Base-by-base conservation (phyloP, 2,329 filamentous ascomycete genomes). In the Pleochaeta shiraiana region DNA sequence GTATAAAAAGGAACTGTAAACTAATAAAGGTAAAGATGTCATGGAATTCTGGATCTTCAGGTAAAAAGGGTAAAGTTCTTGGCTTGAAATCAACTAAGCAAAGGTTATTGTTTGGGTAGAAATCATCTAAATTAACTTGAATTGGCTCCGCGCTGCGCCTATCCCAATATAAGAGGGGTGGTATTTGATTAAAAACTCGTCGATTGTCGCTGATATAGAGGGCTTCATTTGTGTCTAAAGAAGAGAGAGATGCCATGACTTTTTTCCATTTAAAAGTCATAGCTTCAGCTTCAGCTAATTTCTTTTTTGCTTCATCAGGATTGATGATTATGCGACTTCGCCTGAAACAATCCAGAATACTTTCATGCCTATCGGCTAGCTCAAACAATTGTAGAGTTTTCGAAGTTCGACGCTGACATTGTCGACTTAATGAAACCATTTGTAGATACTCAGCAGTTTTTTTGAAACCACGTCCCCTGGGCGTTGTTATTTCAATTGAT, bases 101-200 rank as follows among this genome's bases (percentile, higher is more conserved):
- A 64, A 82, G 76, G 6, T 77, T 75, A 9, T 77, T 73, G 28
- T 79, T 76, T 0, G 88, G 89, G 72, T 79, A 88, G 70, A 89
- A 85, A 68, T 95, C 90, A 0, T 79, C 70, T 0, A 74, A 63
- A 4, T 76, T 66, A 2, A 82, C 79, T 28, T 76, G 73, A 19
- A 95, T 76, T 0, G 89, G 87, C 70, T 95, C 88, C 70, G 82
- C 83, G 1, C 77, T 75, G 19, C 90, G 83, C 1, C 80, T 78
- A 73, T 95, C 89, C 83, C 85, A 91, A 30, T 77, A 70, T 3
- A 92, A 73, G 0, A 79, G 69, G 0, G 83, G 80, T 0, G 78
- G 76, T 0, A 77, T 69, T 72, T 79, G 76, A 62, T 75, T 72
- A 69, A 79, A 77, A 19, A 79, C 68, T 67, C 81, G 79, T 55